A percentile compares a stretch with the other conserved stretches of the same genome.
These are phyloP conservation scores for Chlamydomonas reinhardtii DNA, from an alignment of 163 green algal genomes.

Conservation along the genomic window DNA sequence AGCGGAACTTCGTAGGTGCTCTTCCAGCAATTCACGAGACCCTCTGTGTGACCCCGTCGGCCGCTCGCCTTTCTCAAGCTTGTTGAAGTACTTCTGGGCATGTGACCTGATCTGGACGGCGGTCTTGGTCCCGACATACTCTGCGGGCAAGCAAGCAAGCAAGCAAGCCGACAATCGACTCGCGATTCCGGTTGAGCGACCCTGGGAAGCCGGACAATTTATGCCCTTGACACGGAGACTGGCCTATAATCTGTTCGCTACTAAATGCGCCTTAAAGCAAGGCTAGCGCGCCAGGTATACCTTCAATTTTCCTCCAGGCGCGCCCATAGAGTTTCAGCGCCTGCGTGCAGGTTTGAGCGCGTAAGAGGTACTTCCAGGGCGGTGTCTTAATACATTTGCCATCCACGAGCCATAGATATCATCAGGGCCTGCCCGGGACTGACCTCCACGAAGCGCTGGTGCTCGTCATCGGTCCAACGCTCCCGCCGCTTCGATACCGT, in stretches of 20 bases:
- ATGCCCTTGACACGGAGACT: too few species aligned
- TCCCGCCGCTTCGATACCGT: constrained; percentile 41
- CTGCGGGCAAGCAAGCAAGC: constrained; percentile 41
- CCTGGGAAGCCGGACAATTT: neutral
- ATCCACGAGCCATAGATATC: neutral
- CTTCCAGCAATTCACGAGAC: constrained; percentile 26
- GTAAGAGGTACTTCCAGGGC: neutral
- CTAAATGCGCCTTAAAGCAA: neutral
- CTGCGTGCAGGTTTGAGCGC: neutral
- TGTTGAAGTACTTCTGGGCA: constrained; percentile 97
- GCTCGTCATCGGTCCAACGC: constrained; percentile 62
- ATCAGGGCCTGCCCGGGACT: neutral
- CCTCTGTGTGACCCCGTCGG: neutral
- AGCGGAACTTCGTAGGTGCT: neutral
- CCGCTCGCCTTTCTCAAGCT: constrained; percentile 77
- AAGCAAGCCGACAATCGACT: neutral
- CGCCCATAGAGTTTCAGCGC: constrained; percentile 60
- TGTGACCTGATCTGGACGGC: constrained; percentile 95
- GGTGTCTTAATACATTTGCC: neutral
- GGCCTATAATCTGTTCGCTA: neutral
- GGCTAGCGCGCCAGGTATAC: neutral
- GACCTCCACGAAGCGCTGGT: constrained; percentile 56
- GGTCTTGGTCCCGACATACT: constrained; percentile 92
- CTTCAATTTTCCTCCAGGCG: constrained; percentile 64
- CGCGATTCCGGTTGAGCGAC: neutral